These are phyloP conservation scores for Mesostigma viride DNA, from an alignment of 139 green algal species.

Conservation along the genomic window DNA sequence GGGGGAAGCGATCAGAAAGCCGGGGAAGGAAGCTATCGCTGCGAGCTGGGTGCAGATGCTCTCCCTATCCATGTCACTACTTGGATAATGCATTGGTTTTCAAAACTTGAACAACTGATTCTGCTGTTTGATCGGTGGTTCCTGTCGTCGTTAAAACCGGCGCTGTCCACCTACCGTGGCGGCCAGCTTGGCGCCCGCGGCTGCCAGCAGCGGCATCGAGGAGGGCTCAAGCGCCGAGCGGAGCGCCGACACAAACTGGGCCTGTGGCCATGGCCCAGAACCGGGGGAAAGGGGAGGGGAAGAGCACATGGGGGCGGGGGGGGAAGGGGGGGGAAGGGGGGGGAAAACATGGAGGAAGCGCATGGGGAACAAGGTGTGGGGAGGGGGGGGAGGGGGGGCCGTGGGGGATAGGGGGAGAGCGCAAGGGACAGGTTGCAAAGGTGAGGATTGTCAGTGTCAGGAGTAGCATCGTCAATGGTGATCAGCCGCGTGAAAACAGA, in stretches of 20 bases:
- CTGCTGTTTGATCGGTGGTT: no score
- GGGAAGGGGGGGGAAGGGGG: neutral
- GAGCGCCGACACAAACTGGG: slow-evolving; percentile 26
- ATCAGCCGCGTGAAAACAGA: no score
- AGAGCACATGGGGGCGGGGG: neutral
- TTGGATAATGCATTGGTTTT: no score
- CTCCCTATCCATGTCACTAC: no score
- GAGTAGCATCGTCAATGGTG: no score
- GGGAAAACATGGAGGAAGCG: neutral
- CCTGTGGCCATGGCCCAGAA: slow-evolving; percentile 6
- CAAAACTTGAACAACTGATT: no score
- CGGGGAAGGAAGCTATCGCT: no score
- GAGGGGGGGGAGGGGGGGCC: neutral
- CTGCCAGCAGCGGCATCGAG: slow-evolving; percentile 11
- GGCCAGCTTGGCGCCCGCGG: slow-evolving; percentile 12
- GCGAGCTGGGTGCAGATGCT: no score
- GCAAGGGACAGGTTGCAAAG: neutral
- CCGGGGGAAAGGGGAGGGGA: neutral
- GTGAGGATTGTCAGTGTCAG: no score
- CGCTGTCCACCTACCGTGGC: slow-evolving; percentile 8
- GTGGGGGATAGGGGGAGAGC: neutral
- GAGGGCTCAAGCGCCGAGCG: slow-evolving; percentile 13
- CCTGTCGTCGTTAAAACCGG: no score
- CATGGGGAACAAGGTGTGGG: neutral
- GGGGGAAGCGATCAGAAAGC: no score